Base-by-base conservation (phyloP, 306 rosid genomes). In the Herpetospermum pedunculosum region DNA sequence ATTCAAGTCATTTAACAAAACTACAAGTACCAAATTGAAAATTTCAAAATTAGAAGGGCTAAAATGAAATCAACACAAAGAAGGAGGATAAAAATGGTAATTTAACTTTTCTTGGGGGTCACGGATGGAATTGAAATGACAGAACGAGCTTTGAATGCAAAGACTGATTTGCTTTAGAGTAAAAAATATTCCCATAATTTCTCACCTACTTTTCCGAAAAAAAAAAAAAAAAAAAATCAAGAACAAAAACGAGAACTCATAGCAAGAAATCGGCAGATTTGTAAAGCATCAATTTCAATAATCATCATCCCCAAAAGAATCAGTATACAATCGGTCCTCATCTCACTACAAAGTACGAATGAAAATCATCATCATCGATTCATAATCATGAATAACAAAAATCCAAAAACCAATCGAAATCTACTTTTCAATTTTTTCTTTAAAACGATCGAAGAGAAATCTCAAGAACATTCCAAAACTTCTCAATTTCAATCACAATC, bases 401-500 rank as follows among this genome's bases (percentile, higher is more conserved):
- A 5, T 7, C 6, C 2, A 19, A 13, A 67, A 7, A 13, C 6
- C 25, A 68, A 43, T 38, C 32, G 2, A 43, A 8, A 67, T 40
- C 19, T 37, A 62, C 2, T 63, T 35, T 8, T 30, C 41, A 32
- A 16, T 7, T 32, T 57, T 32, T 32, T 3, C 3, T 29, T 16
- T 30, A 25, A n/a, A n/a, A 32, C 32, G 49, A 21, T 18, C 18
- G 30, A 0, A 64, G n/a, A 67, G 21, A 41, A 67, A 67, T 38
- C 49, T 25, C 34, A 23, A 25, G 13, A 44, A 16, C 67, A 59
- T 69, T 69, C 34, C 74, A 25, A 2, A 67, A 23, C 37, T 44
- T 69, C 38, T 44, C 40, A 0, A 14, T 46, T 44, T 29, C 26
- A 23, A 21, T 12, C 52, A 5, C 63, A 30, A 29, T 89, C 85